Base-by-base conservation (phyloP, 2,329 filamentous ascomycete genomes). In the Fusarium nematophilum region DNA sequence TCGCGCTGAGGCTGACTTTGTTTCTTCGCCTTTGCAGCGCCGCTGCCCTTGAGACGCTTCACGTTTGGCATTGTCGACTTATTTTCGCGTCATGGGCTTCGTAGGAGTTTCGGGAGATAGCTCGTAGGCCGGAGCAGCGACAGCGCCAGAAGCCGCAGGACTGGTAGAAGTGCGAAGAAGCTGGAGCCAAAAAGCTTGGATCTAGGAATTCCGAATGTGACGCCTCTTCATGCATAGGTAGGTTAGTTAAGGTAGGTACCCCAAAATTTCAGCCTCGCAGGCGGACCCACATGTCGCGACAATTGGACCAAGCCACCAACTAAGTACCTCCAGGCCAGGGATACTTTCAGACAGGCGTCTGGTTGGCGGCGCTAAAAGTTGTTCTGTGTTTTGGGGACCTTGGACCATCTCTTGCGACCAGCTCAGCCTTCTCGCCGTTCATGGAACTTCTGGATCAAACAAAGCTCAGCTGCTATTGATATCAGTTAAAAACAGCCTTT, bases 11-110 rank as follows among this genome's bases (percentile, higher is more conserved):
- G 73, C 45, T 74, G 60, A 18, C 67, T 65, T n/a, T 71, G 55
- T 49, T 73, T 69, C 62, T 68, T 64, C 51, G 74, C 64, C 59
- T 75, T 73, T 62, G 77, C 77, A 57, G 78, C 76, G 67, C 77
- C 77, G 73, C 79, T 81, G 75, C 81, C 81, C 71, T 82, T 86
- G 63, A 83, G 80, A 72, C 84, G 80, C 76, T 87, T 87, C 59
- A 84, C 82, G 64, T 79, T 85, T 67, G 84, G 84, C 85, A 87
- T 86, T 62, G 52, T 66, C 59, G 56, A 44, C 43, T 36, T 54
- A 29, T 46, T 38, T 53, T 69, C 58, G 64, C 59, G 66, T 66
- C 68, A 66, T 68, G 53, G 30, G 53, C 52, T 59, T 10, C 26
- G 18, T 18, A 10, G 27, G 27, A 37, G 45, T 51, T 40, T 55